Conservation (phyloP, 768 basidiomycete species). For the Suillus paluster region DNA sequence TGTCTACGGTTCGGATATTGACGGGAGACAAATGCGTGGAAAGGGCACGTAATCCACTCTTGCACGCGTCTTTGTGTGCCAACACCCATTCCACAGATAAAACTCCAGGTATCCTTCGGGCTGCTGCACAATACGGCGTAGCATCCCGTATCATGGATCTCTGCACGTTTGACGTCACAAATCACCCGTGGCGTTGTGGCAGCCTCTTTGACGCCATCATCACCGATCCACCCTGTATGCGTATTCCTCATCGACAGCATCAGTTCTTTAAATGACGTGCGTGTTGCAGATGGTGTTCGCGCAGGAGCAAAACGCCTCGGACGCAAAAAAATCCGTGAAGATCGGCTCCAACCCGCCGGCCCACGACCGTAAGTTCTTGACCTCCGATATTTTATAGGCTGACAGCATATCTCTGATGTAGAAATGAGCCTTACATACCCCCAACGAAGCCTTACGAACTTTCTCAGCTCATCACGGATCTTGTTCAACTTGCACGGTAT, state of each 20-base stretch:
- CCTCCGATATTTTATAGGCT: background rate
- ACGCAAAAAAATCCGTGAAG: slow-evolving; percentile 53
- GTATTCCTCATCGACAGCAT: background rate
- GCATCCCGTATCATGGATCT: slow-evolving; percentile 77
- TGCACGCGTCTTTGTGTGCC: slow-evolving; percentile 2
- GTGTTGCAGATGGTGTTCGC: slow-evolving; percentile 80
- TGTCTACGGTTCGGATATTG: slow-evolving; percentile 93
- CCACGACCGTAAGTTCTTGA: slow-evolving; percentile 49
- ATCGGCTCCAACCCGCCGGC: slow-evolving; percentile 30
- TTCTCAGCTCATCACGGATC: slow-evolving; percentile 77
- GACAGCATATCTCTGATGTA: slow-evolving; percentile 20
- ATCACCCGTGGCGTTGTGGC: slow-evolving; percentile 87
- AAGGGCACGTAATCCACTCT: slow-evolving; percentile 57
- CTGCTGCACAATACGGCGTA: slow-evolving; percentile 85
- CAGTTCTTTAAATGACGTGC: slow-evolving; percentile 8
- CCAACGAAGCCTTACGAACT: slow-evolving; percentile 94
- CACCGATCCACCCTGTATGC: slow-evolving; percentile 92
- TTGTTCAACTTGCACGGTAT: slow-evolving; percentile 81
- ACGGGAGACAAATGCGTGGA: slow-evolving; percentile 96
- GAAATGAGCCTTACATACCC: slow-evolving; percentile 78
- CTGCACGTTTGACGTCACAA: slow-evolving; percentile 92
- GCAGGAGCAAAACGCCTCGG: slow-evolving; percentile 86
- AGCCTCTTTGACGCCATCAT: slow-evolving; percentile 92
- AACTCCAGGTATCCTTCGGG: slow-evolving; percentile 74
- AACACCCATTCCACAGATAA: slow-evolving; percentile 34